These are phyloP conservation scores for Nicotiana undulata DNA, from an alignment of 257 asterid species.

Conservation along the genomic window DNA sequence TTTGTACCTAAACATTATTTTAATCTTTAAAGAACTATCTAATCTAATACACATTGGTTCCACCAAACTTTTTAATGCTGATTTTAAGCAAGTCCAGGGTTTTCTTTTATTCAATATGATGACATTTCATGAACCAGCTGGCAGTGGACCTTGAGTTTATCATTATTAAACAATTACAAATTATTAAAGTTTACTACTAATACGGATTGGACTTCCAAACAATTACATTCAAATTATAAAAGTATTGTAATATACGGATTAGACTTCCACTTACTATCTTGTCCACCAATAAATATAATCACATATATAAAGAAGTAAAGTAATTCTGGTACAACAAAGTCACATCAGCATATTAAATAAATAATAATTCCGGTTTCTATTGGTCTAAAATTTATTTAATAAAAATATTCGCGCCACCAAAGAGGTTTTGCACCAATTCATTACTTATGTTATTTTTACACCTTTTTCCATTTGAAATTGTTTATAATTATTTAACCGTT, in stretches of 20 bases:
- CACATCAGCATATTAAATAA: not conserved
- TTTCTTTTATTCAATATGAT: conserved; percentile 10
- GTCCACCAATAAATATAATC: conserved; percentile 9
- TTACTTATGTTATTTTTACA: not conserved
- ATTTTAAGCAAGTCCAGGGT: conserved; percentile 28
- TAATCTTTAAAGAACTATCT: not conserved
- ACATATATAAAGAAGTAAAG: not conserved
- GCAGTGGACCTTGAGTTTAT: conserved; percentile 13
- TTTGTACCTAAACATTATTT: conserved; percentile 18
- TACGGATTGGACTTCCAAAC: not conserved
- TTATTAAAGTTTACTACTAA: not conserved
- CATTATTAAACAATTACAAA: not conserved
- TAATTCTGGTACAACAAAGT: not conserved
- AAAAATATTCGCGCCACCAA: not conserved
- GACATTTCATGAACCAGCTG: conserved; percentile 15
- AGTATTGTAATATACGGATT: not conserved
- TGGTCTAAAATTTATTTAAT: not conserved
- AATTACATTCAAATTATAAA: not conserved
- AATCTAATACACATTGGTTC: conserved; percentile 9
- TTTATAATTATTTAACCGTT: not conserved
- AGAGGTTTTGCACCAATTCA: not conserved
- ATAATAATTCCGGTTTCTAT: not conserved
- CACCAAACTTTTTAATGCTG: conserved; percentile 15
- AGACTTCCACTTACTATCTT: not conserved
- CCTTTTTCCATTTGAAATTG: not conserved